Evolutionary conservation across 2,329 filamentous ascomycete species (phyloP).

Genomic region (Fusarium beomiforme): DNA sequence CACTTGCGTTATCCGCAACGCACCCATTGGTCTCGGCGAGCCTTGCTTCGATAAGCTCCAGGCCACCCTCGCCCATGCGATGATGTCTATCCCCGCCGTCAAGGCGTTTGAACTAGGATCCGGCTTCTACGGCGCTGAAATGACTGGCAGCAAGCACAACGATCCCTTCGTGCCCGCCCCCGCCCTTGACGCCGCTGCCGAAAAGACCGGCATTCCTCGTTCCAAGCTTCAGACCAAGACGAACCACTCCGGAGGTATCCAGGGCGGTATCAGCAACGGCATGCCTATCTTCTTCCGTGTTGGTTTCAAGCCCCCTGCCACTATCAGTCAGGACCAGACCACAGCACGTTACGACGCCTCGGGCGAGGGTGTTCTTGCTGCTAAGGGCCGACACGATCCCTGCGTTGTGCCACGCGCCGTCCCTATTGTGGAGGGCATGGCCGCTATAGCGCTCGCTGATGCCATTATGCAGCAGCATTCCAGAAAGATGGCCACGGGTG

Average conservation of each 20-base stretch:
- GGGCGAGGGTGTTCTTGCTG: conserved; percentile 78
- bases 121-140: conserved; percentile 86
- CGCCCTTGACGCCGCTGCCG: conserved; percentile 56
- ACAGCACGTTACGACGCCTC: conserved; percentile 83
- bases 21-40: conserved; percentile 87
- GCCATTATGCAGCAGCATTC: conserved; percentile 84
- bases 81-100: conserved; percentile 93
- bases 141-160: conserved; percentile 91
- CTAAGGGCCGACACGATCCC: conserved; percentile 94
- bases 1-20: conserved; percentile 90
- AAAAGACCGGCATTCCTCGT: conserved; percentile 56
- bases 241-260: conserved; percentile 94
- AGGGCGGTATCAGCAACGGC: conserved; percentile 95
- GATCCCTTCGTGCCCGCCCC: conserved; percentile 65
- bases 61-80: conserved; percentile 88
- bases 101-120: conserved; percentile 97
- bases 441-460: conserved; percentile 87
- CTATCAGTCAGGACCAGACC: conserved; percentile 87
- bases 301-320: conserved; percentile 94
- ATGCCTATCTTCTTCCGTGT: conserved; percentile 94
- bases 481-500: conserved; percentile 54
- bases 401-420: conserved; percentile 91
- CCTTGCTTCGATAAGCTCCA: conserved; percentile 97
- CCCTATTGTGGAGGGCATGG: conserved; percentile 92
- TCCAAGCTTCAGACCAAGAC: conserved; percentile 79